A percentile compares a stretch with the other conserved stretches of the same genome.
phyloP scores from a whole-genome alignment of 192 early-diverging fungal genomes.

The Coemansia erecta region DNA sequence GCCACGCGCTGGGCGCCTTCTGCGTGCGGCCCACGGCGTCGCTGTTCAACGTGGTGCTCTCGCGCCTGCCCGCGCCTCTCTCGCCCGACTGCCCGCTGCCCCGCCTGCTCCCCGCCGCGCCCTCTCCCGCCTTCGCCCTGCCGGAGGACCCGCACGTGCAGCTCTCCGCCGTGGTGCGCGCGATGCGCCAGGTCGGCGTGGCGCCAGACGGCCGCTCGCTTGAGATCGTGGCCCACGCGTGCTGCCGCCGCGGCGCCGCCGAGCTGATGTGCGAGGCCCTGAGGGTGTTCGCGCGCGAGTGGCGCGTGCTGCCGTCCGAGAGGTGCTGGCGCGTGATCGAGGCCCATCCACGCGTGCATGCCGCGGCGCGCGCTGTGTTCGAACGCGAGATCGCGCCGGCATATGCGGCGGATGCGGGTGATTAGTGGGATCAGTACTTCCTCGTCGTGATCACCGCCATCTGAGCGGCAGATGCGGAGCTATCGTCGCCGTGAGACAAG shows the following conservation, averaged over 20 bases:
- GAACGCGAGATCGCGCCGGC: background rate
- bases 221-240: constrained; percentile 18
- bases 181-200: constrained; percentile 26
- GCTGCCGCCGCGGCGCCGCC: constrained; percentile 12
- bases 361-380: constrained; percentile 3
- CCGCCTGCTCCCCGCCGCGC: constrained; percentile 4
- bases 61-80: constrained; percentile 10
- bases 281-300: constrained; percentile 23
- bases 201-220: constrained; percentile 27
- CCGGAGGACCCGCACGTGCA: background rate
- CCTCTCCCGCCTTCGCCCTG: constrained; percentile 9
- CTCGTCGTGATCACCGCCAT: background rate
- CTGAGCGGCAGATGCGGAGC: too few species aligned
- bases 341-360: constrained; percentile 6
- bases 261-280: constrained; percentile 18
- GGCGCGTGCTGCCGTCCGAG: constrained; percentile 24
- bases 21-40: constrained; percentile 23
- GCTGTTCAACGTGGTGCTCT: constrained; percentile 33
- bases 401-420: too few species aligned
- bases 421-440: too few species aligned
- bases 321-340: constrained; percentile 18
- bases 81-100: background rate
- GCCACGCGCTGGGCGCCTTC: constrained; percentile 29
- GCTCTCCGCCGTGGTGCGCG: constrained; percentile 23
- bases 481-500: too few species aligned